Percentiles rank a stretch among this genome's conserved stretches.
Evolutionary conservation across 2,329 filamentous ascomycete genomes (phyloP).

Genomic region (Apiospora saccharicola): DNA sequence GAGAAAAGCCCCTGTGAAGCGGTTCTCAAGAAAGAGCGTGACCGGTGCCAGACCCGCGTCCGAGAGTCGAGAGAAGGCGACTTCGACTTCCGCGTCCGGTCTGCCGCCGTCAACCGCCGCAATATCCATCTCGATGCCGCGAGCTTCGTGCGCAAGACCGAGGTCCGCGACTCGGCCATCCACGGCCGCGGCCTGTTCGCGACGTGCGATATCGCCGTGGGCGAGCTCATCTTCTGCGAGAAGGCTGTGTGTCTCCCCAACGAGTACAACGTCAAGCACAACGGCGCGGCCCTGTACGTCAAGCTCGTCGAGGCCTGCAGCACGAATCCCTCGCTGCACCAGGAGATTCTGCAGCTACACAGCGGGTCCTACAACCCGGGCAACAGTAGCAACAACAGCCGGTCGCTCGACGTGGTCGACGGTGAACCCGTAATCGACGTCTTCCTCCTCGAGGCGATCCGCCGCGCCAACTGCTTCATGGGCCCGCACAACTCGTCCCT

Average conservation of each 20-base stretch:
- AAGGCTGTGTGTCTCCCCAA: conserved; percentile 51
- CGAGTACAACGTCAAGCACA: conserved; percentile 49
- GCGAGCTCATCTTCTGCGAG: conserved; percentile 52
- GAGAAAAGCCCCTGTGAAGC: background rate
- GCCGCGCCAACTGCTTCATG: conserved; percentile 51
- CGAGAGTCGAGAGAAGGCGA: conserved; percentile 29
- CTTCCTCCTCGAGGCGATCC: conserved; percentile 49
- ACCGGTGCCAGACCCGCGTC: conserved; percentile 29
- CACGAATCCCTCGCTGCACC: conserved; percentile 48
- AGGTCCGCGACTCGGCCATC: conserved; percentile 40
- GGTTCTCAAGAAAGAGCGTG: conserved; percentile 27
- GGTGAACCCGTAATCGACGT: conserved; percentile 47
- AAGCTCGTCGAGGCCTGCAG: conserved; percentile 47
- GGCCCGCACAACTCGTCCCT: conserved; percentile 42
- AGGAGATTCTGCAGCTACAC: conserved; percentile 45
- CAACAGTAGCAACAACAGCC: conserved; percentile 26
- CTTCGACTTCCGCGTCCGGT: conserved; percentile 31
- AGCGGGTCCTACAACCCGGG: conserved; percentile 43
- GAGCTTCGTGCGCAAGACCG: conserved; percentile 44
- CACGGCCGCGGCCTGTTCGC: conserved; percentile 54
- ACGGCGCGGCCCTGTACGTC: conserved; percentile 53
- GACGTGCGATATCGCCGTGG: conserved; percentile 43
- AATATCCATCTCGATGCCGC: conserved; percentile 42
- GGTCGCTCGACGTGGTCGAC: conserved; percentile 42
- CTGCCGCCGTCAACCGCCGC: conserved; percentile 1